Conservation (phyloP, 805 yeast genomes). For the Candida caryicola region DNA sequence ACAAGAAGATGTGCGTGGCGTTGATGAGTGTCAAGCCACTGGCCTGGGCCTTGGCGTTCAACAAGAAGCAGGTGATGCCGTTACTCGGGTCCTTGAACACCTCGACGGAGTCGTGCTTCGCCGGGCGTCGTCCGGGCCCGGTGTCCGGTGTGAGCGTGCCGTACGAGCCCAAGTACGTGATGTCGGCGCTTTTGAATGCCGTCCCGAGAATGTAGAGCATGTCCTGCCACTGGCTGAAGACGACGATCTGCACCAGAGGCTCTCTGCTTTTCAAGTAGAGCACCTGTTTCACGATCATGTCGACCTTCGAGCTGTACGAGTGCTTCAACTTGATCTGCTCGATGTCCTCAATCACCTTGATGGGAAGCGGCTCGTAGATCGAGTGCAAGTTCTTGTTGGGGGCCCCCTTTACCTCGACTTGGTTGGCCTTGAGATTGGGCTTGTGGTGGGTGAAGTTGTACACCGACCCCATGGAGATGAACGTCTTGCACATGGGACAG, state of each 20-base stretch:
- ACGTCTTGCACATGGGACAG: conserved; percentile 82
- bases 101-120: conserved; percentile 44
- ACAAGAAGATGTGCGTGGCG: conserved; percentile 87
- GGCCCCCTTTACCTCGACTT: conserved; percentile 29
- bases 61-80: conserved; percentile 73
- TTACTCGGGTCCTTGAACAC: conserved; percentile 57
- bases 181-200: conserved; percentile 60
- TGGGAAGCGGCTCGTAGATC: conserved; percentile 47
- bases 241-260: conserved; percentile 69
- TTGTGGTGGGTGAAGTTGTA: conserved; percentile 67
- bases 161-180: conserved; percentile 56
- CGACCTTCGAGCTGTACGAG: conserved; percentile 81
- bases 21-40: conserved; percentile 88
- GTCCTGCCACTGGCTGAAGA: conserved; percentile 88
- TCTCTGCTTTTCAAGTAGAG: conserved; percentile 58
- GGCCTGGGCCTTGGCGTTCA: conserved; percentile 84
- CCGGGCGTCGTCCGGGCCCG: conserved; percentile 27
- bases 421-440: conserved; percentile 48
- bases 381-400: conserved; percentile 25
- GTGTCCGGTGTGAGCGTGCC: conserved; percentile 34
- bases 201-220: conserved; percentile 63
- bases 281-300: conserved; percentile 72
- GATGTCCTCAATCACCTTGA: conserved; percentile 43
- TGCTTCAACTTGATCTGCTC: conserved; percentile 28
- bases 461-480: conserved; percentile 48